Conservation (phyloP, 2,329 filamentous ascomycete species). For the Fusarium ramigenum region DNA sequence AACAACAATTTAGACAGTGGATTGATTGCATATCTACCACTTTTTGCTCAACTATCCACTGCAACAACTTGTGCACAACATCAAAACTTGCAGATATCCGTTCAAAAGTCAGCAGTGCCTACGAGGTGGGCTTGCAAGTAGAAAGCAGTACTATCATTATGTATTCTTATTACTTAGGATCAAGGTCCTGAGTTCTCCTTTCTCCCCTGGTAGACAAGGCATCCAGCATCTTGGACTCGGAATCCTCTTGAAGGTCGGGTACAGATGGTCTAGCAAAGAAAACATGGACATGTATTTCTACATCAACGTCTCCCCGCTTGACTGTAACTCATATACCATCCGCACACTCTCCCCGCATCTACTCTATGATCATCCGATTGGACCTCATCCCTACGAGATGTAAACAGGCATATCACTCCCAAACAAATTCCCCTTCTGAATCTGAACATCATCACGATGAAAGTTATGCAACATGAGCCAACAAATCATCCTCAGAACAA, state of each 20-base stretch:
- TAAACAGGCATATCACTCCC: conserved; percentile 9
- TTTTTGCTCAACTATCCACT: not conserved
- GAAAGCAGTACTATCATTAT: not conserved
- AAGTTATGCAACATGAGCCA: conserved; percentile 18
- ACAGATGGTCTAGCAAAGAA: not conserved
- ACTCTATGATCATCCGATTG: not conserved
- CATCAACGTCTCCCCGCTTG: not conserved
- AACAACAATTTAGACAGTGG: not conserved
- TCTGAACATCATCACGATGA: not conserved
- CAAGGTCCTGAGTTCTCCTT: no score
- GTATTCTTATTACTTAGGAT: no score
- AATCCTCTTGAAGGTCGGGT: not conserved
- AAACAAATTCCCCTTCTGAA: conserved; percentile 1
- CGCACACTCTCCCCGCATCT: rapidly evolving
- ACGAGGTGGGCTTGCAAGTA: not conserved
- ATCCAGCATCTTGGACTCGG: not conserved
- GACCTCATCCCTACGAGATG: not conserved
- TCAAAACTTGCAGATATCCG: not conserved
- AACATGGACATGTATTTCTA: not conserved
- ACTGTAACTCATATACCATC: not conserved
- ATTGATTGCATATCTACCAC: not conserved
- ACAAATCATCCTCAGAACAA: conserved; percentile 13
- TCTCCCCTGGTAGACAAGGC: no score
- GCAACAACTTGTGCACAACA: not conserved
- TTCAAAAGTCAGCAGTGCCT: rapidly evolving